Percentiles rank a stretch among this genome's conserved stretches.
Evolutionary conservation across 2,329 filamentous ascomycete species (phyloP).

Genomic region (Metarhizium rileyi): DNA sequence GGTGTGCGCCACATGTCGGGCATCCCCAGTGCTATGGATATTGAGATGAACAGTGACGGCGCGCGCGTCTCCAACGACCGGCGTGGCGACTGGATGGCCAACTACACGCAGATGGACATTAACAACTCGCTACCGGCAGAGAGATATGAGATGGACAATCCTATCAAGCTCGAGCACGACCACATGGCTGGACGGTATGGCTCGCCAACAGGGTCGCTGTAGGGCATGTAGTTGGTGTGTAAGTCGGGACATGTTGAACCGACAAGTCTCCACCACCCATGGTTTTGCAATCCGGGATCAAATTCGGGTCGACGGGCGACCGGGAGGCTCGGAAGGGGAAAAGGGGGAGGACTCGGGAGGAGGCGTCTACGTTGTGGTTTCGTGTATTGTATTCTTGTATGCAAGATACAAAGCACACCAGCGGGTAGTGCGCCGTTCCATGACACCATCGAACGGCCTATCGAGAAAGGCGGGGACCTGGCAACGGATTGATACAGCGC

Average conservation of each 20-base stretch:
- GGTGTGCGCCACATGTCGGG: neutral
- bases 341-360: too few relatives aligned
- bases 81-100: constrained; percentile 3
- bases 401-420: neutral
- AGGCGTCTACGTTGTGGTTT: too few relatives aligned
- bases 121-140: neutral
- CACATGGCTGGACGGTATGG: neutral
- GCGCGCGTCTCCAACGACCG: neutral
- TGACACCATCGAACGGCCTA: neutral
- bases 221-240: neutral
- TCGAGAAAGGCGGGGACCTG: neutral
- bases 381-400: too few relatives aligned
- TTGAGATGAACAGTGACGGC: constrained; percentile 3
- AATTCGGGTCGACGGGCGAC: too few relatives aligned
- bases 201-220: neutral
- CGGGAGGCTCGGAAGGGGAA: too few relatives aligned
- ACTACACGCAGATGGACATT: constrained; percentile 4
- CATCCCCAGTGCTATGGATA: constrained; percentile 1
- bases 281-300: neutral
- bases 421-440: neutral
- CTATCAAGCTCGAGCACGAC: constrained; percentile 1
- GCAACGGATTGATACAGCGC: neutral
- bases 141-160: neutral
- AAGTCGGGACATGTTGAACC: neutral
- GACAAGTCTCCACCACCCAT: neutral